Evolutionary conservation across 371 early-diverging fungal species (phyloP).

Genomic region (Mucor plumbeus): DNA sequence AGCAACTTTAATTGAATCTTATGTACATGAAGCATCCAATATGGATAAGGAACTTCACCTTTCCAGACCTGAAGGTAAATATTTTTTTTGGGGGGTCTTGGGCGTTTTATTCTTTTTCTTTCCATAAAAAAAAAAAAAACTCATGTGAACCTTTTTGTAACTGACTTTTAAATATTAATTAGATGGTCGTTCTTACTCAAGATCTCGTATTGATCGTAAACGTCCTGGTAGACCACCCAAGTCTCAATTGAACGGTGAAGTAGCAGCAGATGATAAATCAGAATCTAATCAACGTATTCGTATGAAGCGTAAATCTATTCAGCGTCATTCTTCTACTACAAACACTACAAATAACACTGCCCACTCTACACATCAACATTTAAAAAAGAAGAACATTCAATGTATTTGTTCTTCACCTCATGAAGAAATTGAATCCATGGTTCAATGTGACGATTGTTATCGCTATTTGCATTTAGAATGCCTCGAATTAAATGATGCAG

Average conservation of each 20-base stretch:
- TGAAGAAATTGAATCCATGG: conserved; percentile 59
- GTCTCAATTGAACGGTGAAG: background rate
- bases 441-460: conserved; percentile 63
- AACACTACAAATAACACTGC: background rate
- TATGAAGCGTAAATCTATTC: conserved; percentile 14
- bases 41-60: conserved; percentile 10
- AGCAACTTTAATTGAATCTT: conserved; percentile 38
- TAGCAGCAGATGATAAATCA: background rate
- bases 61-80: conserved; percentile 10
- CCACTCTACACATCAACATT: background rate
- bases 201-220: conserved; percentile 20
- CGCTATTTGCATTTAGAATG: conserved; percentile 65
- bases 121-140: conserved; percentile 8
- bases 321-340: background rate
- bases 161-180: conserved; percentile 11
- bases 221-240: conserved; percentile 35
- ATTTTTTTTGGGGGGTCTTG: conserved; percentile 4
- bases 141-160: conserved; percentile 12
- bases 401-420: conserved; percentile 60
- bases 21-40: conserved; percentile 28
- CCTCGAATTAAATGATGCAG: conserved; percentile 48
- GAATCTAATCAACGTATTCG: conserved; percentile 9
- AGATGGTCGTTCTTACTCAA: conserved; percentile 9
- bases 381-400: conserved; percentile 25
- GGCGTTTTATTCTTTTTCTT: conserved; percentile 15